phyloP scores from a whole-genome alignment of 2,329 filamentous ascomycete genomes.

The Thielaviopsis populi region DNA sequence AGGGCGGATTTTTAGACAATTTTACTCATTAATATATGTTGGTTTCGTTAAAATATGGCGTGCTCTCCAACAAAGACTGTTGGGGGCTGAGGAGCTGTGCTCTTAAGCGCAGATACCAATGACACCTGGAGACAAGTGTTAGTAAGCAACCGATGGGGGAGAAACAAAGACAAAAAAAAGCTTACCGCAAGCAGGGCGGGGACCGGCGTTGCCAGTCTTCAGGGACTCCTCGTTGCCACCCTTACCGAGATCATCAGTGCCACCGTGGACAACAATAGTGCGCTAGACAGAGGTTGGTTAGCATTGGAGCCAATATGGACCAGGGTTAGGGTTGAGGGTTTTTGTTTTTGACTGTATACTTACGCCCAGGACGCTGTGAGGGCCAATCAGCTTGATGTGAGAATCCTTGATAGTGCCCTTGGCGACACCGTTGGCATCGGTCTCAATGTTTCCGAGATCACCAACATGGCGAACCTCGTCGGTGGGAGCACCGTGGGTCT shows the following conservation, averaged over 20 bases:
- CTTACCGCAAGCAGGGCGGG: conserved; percentile 85
- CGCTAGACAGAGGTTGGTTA: conserved; percentile 39
- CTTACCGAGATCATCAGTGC: conserved; percentile 93
- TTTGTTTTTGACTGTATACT: conserved; percentile 22
- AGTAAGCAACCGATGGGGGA: background rate
- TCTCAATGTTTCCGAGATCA: conserved; percentile 94
- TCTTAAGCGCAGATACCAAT: conserved; percentile 71
- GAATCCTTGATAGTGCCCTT: conserved; percentile 68
- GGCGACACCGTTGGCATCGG: conserved; percentile 80
- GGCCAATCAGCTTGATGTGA: conserved; percentile 87
- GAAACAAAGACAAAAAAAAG: background rate
- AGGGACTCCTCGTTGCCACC: conserved; percentile 86
- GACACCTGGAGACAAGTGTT: conserved; percentile 41
- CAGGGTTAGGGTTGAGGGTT: background rate
- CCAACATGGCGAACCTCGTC: conserved; percentile 87
- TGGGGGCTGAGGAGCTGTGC: background rate
- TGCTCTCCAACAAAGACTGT: background rate
- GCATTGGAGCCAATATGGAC: background rate
- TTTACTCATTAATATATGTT: conserved; percentile 4
- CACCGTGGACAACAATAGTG: conserved; percentile 85
- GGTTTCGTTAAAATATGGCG: background rate
- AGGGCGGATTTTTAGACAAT: background rate
- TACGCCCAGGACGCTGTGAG: conserved; percentile 88
- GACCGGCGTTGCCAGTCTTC: conserved; percentile 94
- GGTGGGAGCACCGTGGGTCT: conserved; percentile 75